Percentiles rank a stretch among this genome's conserved stretches.
These are phyloP conservation scores for Cerrena zonata DNA, from an alignment of 1,284 basidiomycete genomes.

Conservation along the genomic window DNA sequence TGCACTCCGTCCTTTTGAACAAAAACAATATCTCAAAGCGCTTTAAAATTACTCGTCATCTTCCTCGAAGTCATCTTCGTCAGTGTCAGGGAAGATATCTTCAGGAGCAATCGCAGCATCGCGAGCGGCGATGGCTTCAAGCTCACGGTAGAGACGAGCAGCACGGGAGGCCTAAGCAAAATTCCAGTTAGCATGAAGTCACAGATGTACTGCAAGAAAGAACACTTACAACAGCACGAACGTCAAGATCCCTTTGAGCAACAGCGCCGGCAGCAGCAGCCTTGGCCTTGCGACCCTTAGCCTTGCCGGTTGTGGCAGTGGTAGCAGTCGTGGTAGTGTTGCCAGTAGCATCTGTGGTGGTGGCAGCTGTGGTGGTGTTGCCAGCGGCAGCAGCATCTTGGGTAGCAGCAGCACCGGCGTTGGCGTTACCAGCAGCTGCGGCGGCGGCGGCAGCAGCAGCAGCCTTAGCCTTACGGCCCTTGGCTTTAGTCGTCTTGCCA, in stretches of 20 bases:
- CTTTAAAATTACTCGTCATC: not conserved
- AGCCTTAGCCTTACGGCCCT: too few relatives aligned
- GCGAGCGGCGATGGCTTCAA: constrained; percentile 11
- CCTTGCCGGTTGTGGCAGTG: not conserved
- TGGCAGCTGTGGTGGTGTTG: not conserved
- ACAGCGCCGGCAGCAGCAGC: not conserved
- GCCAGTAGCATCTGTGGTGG: not conserved
- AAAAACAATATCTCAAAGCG: not conserved
- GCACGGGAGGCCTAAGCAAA: constrained; percentile 14
- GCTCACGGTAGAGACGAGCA: constrained; percentile 15
- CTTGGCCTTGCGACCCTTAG: not conserved
- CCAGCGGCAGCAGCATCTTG: not conserved
- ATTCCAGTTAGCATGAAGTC: not conserved
- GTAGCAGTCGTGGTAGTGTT: not conserved
- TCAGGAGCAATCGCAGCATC: not conserved
- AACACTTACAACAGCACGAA: constrained; percentile 9
- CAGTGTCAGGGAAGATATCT: not conserved
- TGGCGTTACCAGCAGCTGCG: not conserved
- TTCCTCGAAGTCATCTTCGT: not conserved
- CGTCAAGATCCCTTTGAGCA: constrained; percentile 2
- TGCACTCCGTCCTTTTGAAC: not conserved
- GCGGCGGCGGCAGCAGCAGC: not conserved
- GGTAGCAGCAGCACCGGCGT: not conserved
- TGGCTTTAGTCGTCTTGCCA: not conserved
- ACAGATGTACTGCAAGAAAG: not conserved